Evolutionary conservation across 139 green algal genomes (phyloP).

Genomic region (Pseudopediastrum boryanum): DNA sequence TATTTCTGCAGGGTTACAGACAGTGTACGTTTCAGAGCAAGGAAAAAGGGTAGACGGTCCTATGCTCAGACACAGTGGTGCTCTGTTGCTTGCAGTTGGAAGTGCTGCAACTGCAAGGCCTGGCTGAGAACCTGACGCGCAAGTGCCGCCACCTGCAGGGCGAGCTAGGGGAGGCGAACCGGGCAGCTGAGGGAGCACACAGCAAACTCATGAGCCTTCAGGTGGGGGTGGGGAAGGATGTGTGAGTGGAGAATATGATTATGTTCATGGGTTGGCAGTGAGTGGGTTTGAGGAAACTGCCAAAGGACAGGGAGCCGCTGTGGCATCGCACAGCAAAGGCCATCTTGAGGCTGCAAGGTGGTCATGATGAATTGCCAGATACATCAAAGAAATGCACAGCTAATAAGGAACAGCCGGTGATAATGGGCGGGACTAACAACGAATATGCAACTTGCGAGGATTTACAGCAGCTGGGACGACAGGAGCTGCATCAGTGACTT

Average conservation of each 20-base stretch:
- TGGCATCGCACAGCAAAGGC: conserved; percentile 9
- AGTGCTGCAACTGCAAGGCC: conserved; percentile 44
- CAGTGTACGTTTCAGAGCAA: too few species aligned
- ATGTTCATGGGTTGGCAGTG: background rate
- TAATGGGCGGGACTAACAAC: too few species aligned
- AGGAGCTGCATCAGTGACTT: too few species aligned
- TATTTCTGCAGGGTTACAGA: too few species aligned
- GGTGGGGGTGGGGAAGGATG: conserved; percentile 13
- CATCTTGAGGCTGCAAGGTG: conserved; percentile 13
- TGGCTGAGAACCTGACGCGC: conserved; percentile 57
- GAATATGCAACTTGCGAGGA: too few species aligned
- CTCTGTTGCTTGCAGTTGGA: conserved; percentile 43
- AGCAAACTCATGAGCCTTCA: conserved; percentile 50
- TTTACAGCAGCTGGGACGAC: too few species aligned
- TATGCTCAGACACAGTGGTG: too few species aligned
- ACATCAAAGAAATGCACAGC: background rate
- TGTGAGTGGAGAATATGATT: background rate
- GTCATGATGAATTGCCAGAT: conserved; percentile 3
- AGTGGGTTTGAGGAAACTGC: background rate
- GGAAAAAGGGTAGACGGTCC: too few species aligned
- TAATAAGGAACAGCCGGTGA: background rate
- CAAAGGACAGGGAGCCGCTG: background rate
- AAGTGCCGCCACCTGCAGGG: conserved; percentile 58
- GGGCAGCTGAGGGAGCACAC: conserved; percentile 49
- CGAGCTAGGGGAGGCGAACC: conserved; percentile 57